Evolutionary conservation across 2,329 filamentous ascomycete genomes (phyloP).

Genomic region (Alternaria arbusti): DNA sequence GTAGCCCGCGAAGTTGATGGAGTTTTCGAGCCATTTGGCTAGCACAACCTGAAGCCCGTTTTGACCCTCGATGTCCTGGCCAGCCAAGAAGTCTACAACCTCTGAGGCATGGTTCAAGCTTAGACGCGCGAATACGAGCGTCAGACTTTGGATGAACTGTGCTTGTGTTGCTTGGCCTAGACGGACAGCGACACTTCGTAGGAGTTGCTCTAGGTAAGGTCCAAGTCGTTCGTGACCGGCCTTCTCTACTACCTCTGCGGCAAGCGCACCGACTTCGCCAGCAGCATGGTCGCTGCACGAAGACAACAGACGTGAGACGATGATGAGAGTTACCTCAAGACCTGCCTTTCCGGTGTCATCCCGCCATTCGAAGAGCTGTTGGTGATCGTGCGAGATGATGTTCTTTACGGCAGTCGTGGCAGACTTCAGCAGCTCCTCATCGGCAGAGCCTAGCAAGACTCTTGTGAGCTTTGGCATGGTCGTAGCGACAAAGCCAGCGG

Average conservation of each 20-base stretch:
- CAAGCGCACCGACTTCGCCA: conserved; percentile 93
- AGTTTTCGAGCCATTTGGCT: conserved; percentile 96
- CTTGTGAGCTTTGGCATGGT: conserved; percentile 86
- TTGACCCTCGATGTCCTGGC: conserved; percentile 78
- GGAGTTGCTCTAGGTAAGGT: conserved; percentile 84
- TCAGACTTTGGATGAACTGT: conserved; percentile 92
- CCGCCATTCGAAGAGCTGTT: conserved; percentile 87
- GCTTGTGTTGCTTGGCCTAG: conserved; percentile 83
- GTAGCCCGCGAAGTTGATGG: conserved; percentile 95
- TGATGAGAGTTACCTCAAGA: conserved; percentile 85
- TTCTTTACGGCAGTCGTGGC: conserved; percentile 87
- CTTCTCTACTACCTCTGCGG: conserved; percentile 93
- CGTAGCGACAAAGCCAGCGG: conserved; percentile 81
- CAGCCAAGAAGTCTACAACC: conserved; percentile 88
- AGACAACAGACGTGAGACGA: conserved; percentile 88
- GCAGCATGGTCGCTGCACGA: conserved; percentile 87
- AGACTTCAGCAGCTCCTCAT: conserved; percentile 86
- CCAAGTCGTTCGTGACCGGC: conserved; percentile 90
- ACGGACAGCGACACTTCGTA: conserved; percentile 86
- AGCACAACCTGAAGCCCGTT: conserved; percentile 89
- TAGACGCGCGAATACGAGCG: conserved; percentile 90
- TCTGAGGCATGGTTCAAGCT: conserved; percentile 85
- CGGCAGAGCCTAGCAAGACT: conserved; percentile 80
- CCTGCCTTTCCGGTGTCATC: conserved; percentile 80
- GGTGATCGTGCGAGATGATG: conserved; percentile 86